Percentiles rank a stretch among this genome's conserved stretches.
These are phyloP conservation scores for Ambrosia trifida DNA, from an alignment of 129 eudicot genomes.

Conservation along the genomic window DNA sequence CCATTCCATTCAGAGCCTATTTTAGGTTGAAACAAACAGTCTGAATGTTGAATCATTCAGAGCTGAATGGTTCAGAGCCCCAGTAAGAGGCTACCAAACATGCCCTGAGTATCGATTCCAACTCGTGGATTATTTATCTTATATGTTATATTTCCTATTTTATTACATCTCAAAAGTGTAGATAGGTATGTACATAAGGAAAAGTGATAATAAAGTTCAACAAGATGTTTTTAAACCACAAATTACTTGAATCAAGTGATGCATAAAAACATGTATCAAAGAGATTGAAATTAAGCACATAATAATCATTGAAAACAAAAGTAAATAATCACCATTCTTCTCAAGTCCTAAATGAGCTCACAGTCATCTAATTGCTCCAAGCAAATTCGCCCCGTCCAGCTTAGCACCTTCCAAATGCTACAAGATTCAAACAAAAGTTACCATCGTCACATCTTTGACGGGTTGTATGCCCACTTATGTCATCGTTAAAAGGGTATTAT, in stretches of 20 bases:
- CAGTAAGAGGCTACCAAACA: too few species aligned
- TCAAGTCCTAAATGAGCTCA: conserved; percentile 8
- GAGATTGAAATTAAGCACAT: conserved; percentile 6
- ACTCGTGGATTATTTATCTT: too few species aligned
- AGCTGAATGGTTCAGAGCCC: too few species aligned
- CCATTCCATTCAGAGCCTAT: too few species aligned
- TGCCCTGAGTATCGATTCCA: too few species aligned
- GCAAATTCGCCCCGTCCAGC: conserved; percentile 79
- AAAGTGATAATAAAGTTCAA: background rate
- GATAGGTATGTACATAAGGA: background rate
- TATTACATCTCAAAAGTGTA: conserved; percentile 10
- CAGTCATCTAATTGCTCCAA: conserved; percentile 76
- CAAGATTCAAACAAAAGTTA: background rate
- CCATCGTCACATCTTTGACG: background rate
- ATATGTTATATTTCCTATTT: background rate
- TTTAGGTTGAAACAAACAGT: too few species aligned
- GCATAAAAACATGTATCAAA: background rate
- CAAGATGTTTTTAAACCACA: background rate
- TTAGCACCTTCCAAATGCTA: conserved; percentile 82
- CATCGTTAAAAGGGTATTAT: conserved; percentile 2
- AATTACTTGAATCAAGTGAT: background rate
- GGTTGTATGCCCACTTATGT: background rate
- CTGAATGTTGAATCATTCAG: too few species aligned
- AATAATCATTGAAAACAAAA: background rate
- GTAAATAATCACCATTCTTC: background rate